Evolutionary conservation across 805 yeast species (phyloP), one percentile per base, ranked within the genome.

Genomic region (Wickerhamomyces pijperi): DNA sequence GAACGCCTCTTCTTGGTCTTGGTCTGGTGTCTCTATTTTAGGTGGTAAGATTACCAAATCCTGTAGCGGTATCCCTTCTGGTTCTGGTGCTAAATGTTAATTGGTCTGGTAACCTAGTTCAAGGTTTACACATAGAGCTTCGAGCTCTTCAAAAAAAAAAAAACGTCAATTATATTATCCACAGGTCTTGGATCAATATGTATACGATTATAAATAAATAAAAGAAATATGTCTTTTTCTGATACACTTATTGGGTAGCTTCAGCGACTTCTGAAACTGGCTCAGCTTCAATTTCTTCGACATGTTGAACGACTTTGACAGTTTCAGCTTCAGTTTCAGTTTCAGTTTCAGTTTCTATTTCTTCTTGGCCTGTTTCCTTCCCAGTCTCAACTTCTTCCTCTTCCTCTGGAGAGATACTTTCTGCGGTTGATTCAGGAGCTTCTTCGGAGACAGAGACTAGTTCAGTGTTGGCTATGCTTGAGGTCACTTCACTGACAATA

Each of bases 11-110:
- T 36, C 36, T 16, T 46, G 47, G 47, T 18, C 32, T 14, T 44
- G 39, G 38, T 19, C 33, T 19, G 38, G 35, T 20, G 29, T 40
- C 15, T 18, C 32, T 31, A 35, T 46, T 19, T 35, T 43, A 33
- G 49, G 48, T 25, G 48, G 46, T 37, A 36, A 28, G 7, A 28
- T 28, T 18, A 34, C 34, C n/a, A 29, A 39, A n/a, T 16, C 19
- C 3, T 46, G 49, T 40, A 31, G 36, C 28, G 49, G 47, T 36
- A 46, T 46, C 14, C 49, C 47, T 35, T 31, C 44, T 15, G 47
- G 44, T 19, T 34, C 47, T 20, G 46, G 48, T 35, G 42, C 40
- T 32, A 28, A 37, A 16, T 45, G 50, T 33, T 44, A 39, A 36
- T 21, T 7, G 9, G 23, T 9, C n/a, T n/a, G n/a, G n/a, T n/a